Base-by-base conservation (phyloP, 2,329 filamentous ascomycete species). In the Neophaeococcomyces aloes region DNA sequence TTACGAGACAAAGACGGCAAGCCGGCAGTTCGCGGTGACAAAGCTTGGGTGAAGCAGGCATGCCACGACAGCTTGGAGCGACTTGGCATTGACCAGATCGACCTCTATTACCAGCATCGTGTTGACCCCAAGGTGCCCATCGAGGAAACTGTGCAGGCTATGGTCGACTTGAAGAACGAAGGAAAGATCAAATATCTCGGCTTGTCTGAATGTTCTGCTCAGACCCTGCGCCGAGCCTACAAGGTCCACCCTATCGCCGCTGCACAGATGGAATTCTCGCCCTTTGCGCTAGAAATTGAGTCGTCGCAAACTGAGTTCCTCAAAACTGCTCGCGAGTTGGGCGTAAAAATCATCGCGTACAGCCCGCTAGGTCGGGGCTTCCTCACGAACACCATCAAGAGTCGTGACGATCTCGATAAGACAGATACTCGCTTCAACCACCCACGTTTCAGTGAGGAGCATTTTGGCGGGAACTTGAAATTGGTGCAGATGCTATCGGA, bases 181-280 rank as follows among this genome's bases (percentile, higher is more conserved):
- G 74, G 74, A 4, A 75, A 76, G 55, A 70, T 77, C 53, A 63
- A 64, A 35, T 62, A 74, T 51, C 59, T 78, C 2, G 72, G 72
- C 1, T 57, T 78, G 5, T 69, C 63, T 10, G 70, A 72, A 50
- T 66, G 68, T 43, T 67, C 64, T 19, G 66, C 70, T 3, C 57
- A 60, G 6, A 71, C 72, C 0, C 63, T 78, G 29, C 65, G 68
- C 4, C 65, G 72, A 14, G 74, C 75, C 3, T 55, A 60, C 54
- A 62, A 60, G 11, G 60, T 76, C 3, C 64, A 69, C 45, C 70
- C 65, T 4, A 69, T 78, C 42, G 59, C 66, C 3, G 69, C 67
- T 7, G 67, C 71, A n/a, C 71, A 78, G 58, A 63, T 73, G 37
- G 73, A 75, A 51, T 75, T 71, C 56, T 69, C 63, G 2, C 64